A percentile compares a stretch with the other conserved stretches of the same genome.
These are phyloP conservation scores for Corynespora cassiicola DNA, from an alignment of 2,329 filamentous ascomycete species.

Conservation along the genomic window DNA sequence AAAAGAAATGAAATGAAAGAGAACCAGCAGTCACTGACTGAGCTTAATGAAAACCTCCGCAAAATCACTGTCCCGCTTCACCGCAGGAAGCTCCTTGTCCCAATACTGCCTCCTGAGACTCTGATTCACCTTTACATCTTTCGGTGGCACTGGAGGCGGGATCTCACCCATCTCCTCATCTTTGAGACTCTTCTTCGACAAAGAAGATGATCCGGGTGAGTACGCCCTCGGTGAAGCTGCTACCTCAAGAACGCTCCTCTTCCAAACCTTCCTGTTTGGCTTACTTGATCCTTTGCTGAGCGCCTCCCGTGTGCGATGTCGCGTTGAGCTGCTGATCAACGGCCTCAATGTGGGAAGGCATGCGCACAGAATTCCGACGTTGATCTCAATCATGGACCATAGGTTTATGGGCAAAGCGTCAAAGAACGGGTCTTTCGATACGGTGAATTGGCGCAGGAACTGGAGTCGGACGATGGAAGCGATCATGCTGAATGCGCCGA, in stretches of 20 bases:
- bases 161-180: conserved; percentile 14
- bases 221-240: conserved; percentile 17
- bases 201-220: conserved; percentile 16
- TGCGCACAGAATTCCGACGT: conserved; percentile 86
- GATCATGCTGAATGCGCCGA: conserved; percentile 89
- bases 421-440: conserved; percentile 60
- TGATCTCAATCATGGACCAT: conserved; percentile 91
- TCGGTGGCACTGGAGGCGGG: conserved; percentile 26
- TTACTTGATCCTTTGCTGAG: conserved; percentile 7
- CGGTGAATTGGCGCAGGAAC: conserved; percentile 42
- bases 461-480: conserved; percentile 70
- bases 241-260: conserved; percentile 9
- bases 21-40: too few relatives aligned
- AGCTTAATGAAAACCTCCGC: too few relatives aligned
- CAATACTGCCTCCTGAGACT: too few relatives aligned
- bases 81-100: too few relatives aligned
- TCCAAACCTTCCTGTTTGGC: conserved; percentile 2
- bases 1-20: too few relatives aligned
- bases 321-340: conserved; percentile 50
- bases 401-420: conserved; percentile 82
- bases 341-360: conserved; percentile 89
- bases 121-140: conserved; percentile 20
- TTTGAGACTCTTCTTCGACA: conserved; percentile 12
- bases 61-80: too few relatives aligned
- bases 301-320: conserved; percentile 21